phyloP scores from a whole-genome alignment of 176 grass and related monocot genomes.

The Pharus latifolius region DNA sequence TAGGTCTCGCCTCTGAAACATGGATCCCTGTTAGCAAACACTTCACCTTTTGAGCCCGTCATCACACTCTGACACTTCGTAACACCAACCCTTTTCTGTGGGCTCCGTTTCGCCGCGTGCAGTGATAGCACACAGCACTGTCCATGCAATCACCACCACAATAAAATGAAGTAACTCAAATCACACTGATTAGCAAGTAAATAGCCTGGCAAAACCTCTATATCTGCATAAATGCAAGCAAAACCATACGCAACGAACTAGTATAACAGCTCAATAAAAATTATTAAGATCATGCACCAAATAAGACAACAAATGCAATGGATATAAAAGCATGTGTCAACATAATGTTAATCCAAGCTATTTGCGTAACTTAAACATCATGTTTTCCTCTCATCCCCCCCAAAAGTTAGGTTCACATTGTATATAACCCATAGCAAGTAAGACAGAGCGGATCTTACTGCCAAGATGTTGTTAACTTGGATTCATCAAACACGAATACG shows the following conservation, averaged over 20 bases:
- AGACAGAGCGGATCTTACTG: conserved; percentile 9
- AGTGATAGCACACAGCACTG: no score
- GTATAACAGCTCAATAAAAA: background rate
- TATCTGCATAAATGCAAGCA: background rate
- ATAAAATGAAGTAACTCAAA: no score
- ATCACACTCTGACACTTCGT: no score
- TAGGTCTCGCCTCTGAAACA: no score
- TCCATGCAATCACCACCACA: no score
- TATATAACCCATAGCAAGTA: background rate
- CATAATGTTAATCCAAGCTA: conserved; percentile 6
- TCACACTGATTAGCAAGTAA: no score
- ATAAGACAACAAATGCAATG: background rate
- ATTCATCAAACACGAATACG: background rate
- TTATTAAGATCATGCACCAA: background rate
- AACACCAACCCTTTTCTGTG: no score
- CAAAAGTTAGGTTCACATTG: background rate
- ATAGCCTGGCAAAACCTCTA: no score
- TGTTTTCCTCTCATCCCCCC: background rate
- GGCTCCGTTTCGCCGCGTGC: no score
- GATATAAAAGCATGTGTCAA: conserved; percentile 6
- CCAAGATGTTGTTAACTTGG: conserved; percentile 16
- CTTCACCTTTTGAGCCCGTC: no score
- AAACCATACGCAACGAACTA: background rate
- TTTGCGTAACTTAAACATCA: background rate
- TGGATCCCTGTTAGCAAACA: no score